phyloP scores from a whole-genome alignment of 352 stramenopile species.

The Phytophthora uliginosa region DNA sequence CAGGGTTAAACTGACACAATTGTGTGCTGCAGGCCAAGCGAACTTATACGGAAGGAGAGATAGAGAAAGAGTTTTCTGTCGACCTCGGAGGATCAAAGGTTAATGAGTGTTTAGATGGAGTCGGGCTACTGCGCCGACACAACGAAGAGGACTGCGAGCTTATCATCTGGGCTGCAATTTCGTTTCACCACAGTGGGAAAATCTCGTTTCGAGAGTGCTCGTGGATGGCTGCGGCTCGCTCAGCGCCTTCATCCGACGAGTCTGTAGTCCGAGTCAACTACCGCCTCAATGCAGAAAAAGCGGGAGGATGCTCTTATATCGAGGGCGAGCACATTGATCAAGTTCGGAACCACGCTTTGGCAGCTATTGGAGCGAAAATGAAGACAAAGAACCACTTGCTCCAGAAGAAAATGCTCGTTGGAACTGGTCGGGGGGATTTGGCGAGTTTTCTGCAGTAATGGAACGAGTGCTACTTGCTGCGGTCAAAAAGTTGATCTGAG shows the following conservation, averaged over 20 bases:
- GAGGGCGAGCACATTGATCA: conserved; percentile 42
- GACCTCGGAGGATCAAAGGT: conserved; percentile 29
- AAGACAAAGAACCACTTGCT: conserved; percentile 37
- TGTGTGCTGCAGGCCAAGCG: conserved; percentile 19
- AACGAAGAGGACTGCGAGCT: conserved; percentile 34
- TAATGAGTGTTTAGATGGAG: conserved; percentile 34
- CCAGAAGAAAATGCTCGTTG: conserved; percentile 34
- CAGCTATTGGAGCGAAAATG: conserved; percentile 37
- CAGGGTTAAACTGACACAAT: background rate
- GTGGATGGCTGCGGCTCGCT: conserved; percentile 34
- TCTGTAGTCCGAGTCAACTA: conserved; percentile 37
- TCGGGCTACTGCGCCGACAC: conserved; percentile 29
- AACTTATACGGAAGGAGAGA: conserved; percentile 20
- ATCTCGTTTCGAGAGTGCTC: conserved; percentile 37
- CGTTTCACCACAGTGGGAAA: conserved; percentile 40
- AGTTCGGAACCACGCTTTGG: conserved; percentile 36
- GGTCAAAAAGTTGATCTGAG: too few relatives aligned
- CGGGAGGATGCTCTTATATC: conserved; percentile 29
- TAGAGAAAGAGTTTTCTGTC: conserved; percentile 34
- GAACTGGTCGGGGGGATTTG: conserved; percentile 28
- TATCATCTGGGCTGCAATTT: conserved; percentile 39
- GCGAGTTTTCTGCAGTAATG: conserved; percentile 32
- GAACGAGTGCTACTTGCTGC: background rate
- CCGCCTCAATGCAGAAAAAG: conserved; percentile 31
- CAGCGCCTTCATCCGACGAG: conserved; percentile 22